Evolutionary conservation across 2,329 filamentous ascomycete species (phyloP), one percentile per base, ranked within the genome.

Genomic region (Biscogniauxia sp.): DNA sequence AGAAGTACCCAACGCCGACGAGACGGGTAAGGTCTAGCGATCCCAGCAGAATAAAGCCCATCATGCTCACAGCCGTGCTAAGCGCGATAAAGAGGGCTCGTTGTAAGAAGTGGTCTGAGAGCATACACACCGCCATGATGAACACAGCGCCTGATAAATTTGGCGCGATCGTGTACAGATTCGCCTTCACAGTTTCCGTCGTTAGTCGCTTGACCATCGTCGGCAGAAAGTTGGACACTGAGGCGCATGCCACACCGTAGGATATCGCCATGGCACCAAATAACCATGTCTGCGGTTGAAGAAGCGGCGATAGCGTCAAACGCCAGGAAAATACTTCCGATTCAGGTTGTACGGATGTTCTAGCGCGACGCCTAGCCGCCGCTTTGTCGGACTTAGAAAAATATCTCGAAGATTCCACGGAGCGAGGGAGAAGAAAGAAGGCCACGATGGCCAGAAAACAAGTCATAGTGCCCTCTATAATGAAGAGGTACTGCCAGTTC

Each of bases 171-270:
- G 68, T 69, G 55, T 71, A 71, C 5, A 71, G 64, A 51, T 71
- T 71, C 7, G 67, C 58, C 51, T 65, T 67, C 4, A 70, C 62
- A 2, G 75, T 71, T 6, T 70, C 72, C 11, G 64, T 61, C 8
- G 75, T 74, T 5, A 78, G 72, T 49, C 76, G 74, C 58, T 74
- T 74, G 55, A 69, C 73, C 45, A 72, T 72, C 41, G 76, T 74
- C 51, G 63, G 51, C 55, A 54, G 23, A n/a, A 56, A 32, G 26
- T 65, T 64, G n/a, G 61, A 65, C 19, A 61, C 58, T 17, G 60
- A 60, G 1, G 61, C 63, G 41, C 61, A 60, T 2, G 60, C 63
- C 7, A 65, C 63, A 11, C 63, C 65, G n/a, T 67, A 65, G 5
- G 57, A 61, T 2, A 65, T 45, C 8, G 61, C 59, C 60, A 62